Evolutionary conservation across 176 grass and related monocot species (phyloP), one percentile per base, ranked within the genome.

Genomic region (Paspalum vaginatum): DNA sequence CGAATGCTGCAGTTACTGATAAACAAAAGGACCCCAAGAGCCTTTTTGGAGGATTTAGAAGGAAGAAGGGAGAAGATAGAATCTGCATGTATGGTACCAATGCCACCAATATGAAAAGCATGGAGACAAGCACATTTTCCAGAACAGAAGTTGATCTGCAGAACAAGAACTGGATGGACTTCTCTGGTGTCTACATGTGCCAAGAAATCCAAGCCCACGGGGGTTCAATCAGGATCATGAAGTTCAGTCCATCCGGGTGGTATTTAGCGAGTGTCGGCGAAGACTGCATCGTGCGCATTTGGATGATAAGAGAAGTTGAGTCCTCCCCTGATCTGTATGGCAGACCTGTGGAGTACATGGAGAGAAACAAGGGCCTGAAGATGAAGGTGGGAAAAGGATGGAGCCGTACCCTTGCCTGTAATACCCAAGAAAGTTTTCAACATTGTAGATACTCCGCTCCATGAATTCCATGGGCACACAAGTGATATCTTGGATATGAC

Each of bases 181-280:
- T 97, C 46, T 86, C 91, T 47, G 88, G 91, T 40, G 61, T 97
- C 40, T 91, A 76, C 68, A 83, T 87, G 88, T 87, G 82, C 61
- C 94, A 89, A 89, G 84, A 97, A 89, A 89, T 97, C 49, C 77
- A 87, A 61, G 91, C 94, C 52, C 94, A 97, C 24, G 85, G 90
- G 40, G 91, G 94, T 39, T 73, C 85, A 70, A 91, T 97, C 63
- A 83, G 62, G 45, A 67, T 81, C 41, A 90, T 89, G 80, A 89
- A 97, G 81, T 93, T 97, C 84, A 85, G 83, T 72, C 68, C 81
- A 70, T 87, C 61, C 17, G 91, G 94, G 11, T 81, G 55, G 48
- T 77, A 93, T 85, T 62, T 97, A 53, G 94, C 90, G 2, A 97
- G 83, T 65, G 94, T 74, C 2, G 94, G 94, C 5, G 91, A 97